Percentiles rank a stretch among this genome's conserved stretches.
Evolutionary conservation across 208 protist species (phyloP).

Genomic region (Tritrichomonas musculus): DNA sequence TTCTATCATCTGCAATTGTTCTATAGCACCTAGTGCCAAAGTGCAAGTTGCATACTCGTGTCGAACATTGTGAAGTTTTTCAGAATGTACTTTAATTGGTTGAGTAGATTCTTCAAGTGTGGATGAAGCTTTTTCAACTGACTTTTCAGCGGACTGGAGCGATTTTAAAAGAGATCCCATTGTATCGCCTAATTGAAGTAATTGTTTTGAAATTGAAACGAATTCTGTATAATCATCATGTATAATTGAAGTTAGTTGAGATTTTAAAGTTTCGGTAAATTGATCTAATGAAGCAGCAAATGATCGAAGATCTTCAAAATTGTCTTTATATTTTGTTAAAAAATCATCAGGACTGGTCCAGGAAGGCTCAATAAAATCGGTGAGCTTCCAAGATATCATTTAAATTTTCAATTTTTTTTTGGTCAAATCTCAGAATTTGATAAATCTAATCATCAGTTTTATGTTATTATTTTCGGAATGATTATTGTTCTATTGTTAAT

Average conservation of each 20-base stretch:
- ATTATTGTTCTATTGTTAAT: too few species aligned
- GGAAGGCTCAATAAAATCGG: neutral
- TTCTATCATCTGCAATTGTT: neutral
- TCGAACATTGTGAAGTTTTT: conserved; percentile 30
- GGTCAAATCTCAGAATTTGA: too few species aligned
- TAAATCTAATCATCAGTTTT: too few species aligned
- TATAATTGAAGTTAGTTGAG: neutral
- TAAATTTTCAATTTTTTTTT: too few species aligned
- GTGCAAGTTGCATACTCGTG: neutral
- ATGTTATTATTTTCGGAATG: too few species aligned
- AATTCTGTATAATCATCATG: conserved; percentile 23
- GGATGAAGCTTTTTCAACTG: neutral
- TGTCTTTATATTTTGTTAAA: neutral
- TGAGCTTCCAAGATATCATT: neutral
- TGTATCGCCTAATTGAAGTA: neutral
- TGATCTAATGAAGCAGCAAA: neutral
- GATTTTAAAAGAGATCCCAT: neutral
- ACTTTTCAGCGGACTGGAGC: neutral
- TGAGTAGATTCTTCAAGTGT: neutral
- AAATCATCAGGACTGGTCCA: neutral
- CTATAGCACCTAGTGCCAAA: neutral
- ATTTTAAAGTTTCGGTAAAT: neutral
- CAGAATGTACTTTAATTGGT: conserved; percentile 3
- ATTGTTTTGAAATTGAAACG: neutral
- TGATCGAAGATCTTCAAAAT: neutral